Evolutionary conservation across 2,329 filamentous ascomycete genomes (phyloP).

Genomic region (Purpureocillium takamizusanense): DNA sequence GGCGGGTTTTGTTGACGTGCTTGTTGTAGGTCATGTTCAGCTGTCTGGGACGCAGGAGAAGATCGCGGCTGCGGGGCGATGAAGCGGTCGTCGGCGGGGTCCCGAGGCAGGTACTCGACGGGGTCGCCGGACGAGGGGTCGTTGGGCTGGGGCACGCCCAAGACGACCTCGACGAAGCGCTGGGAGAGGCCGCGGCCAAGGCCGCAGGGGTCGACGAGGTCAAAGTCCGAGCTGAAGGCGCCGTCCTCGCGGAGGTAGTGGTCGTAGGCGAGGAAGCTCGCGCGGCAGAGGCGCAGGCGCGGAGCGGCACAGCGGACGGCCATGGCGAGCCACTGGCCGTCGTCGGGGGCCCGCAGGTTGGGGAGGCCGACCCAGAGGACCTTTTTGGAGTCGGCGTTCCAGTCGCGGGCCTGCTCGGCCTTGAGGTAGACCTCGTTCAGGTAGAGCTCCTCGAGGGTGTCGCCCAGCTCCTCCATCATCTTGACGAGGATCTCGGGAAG

Average conservation of each 20-base stretch:
- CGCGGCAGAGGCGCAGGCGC: slow-evolving; percentile 31
- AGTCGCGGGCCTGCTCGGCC: slow-evolving; percentile 23
- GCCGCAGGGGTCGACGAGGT: slow-evolving; percentile 31
- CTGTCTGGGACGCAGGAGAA: too few relatives aligned
- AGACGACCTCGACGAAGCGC: slow-evolving; percentile 37
- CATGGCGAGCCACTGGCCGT: slow-evolving; percentile 33
- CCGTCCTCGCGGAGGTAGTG: slow-evolving; percentile 25
- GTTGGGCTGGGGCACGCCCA: slow-evolving; percentile 28
- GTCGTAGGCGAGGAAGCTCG: slow-evolving; percentile 34
- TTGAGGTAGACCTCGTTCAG: slow-evolving; percentile 37
- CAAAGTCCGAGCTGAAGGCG: slow-evolving; percentile 21
- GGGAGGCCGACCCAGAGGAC: slow-evolving; percentile 37
- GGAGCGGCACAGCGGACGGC: slow-evolving; percentile 24
- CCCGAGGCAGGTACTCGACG: slow-evolving; percentile 23
- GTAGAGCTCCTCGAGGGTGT: slow-evolving; percentile 33
- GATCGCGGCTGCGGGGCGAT: slow-evolving; percentile 2
- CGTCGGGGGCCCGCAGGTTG: slow-evolving; percentile 26
- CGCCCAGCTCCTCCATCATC: slow-evolving; percentile 23
- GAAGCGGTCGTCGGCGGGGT: slow-evolving; percentile 16
- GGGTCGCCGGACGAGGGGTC: slow-evolving; percentile 19
- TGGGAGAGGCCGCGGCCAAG: slow-evolving; percentile 30
- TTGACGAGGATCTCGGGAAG: slow-evolving; percentile 23
- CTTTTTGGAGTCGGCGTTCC: slow-evolving; percentile 22
- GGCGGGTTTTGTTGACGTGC: too few relatives aligned
- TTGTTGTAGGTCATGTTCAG: too few relatives aligned